Conservation (phyloP, 768 basidiomycete genomes). For the Pulveroboletus frians region DNA sequence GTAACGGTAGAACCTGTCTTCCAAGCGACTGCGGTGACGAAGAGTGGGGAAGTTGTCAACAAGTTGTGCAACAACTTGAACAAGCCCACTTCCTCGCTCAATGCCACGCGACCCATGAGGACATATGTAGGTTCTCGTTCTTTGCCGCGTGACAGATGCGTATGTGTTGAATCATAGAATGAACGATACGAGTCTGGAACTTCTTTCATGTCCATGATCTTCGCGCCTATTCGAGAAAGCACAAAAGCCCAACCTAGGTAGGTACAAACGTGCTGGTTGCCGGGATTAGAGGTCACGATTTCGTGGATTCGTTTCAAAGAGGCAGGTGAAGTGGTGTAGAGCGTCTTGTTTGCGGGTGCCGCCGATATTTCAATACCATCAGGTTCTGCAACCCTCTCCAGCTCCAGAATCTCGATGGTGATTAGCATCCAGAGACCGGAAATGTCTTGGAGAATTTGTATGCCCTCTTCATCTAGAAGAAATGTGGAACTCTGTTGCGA, state of each 20-base stretch:
- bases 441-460: constrained; percentile 59
- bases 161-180: constrained; percentile 51
- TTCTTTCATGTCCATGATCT: constrained; percentile 43
- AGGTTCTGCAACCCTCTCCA: constrained; percentile 62
- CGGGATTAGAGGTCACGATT: constrained; percentile 52
- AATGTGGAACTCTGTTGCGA: constrained; percentile 57
- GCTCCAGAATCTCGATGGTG: constrained; percentile 71
- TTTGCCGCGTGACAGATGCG: constrained; percentile 42
- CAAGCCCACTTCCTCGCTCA: constrained; percentile 56
- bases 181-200: constrained; percentile 49
- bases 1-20: constrained; percentile 61
- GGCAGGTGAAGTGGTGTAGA: constrained; percentile 59
- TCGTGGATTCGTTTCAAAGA: constrained; percentile 65
- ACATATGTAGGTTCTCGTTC: constrained; percentile 51
- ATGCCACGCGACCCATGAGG: constrained; percentile 53
- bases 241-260: constrained; percentile 85
- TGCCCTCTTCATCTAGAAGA: constrained; percentile 70
- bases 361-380: constrained; percentile 48
- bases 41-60: constrained; percentile 66
- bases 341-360: constrained; percentile 40
- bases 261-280: constrained; percentile 62
- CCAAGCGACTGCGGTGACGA: constrained; percentile 71
- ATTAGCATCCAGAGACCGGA: constrained; percentile 76
- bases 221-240: constrained; percentile 54
- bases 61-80: constrained; percentile 53